Conservation (phyloP, 2,329 filamentous ascomycete species). For the Coleophoma eucalyptorum region DNA sequence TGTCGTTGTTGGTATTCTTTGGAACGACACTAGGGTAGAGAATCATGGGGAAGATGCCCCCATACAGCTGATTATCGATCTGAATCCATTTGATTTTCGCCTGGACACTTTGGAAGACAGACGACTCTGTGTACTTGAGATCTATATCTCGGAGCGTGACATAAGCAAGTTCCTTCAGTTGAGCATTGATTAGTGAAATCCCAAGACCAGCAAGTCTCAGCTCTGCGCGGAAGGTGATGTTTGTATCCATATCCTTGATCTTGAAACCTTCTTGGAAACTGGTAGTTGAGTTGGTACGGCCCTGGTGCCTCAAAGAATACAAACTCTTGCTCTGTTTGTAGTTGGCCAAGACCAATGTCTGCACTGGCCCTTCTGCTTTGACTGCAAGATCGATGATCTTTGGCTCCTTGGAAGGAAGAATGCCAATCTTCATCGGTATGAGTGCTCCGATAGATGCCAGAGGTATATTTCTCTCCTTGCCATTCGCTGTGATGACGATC, state of each 20-base stretch:
- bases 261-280: slow-evolving; percentile 73
- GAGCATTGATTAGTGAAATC: slow-evolving; percentile 88
- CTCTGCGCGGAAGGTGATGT: slow-evolving; percentile 84
- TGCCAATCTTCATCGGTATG: slow-evolving; percentile 80
- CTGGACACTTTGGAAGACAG: slow-evolving; percentile 86
- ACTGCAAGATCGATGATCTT: slow-evolving; percentile 98
- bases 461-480: slow-evolving; percentile 86
- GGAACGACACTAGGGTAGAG: slow-evolving; percentile 97
- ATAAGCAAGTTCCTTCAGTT: slow-evolving; percentile 89
- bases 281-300: slow-evolving; percentile 45
- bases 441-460: slow-evolving; percentile 95
- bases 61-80: slow-evolving; percentile 97
- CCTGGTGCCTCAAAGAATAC: slow-evolving; percentile 58
- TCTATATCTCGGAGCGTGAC: slow-evolving; percentile 89
- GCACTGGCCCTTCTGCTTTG: slow-evolving; percentile 89
- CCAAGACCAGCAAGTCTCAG: slow-evolving; percentile 87
- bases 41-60: slow-evolving; percentile 95
- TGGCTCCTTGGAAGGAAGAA: slow-evolving; percentile 56
- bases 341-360: slow-evolving; percentile 90
- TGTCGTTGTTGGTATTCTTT: slow-evolving; percentile 85
- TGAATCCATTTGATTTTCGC: slow-evolving; percentile 97
- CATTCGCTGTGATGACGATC: slow-evolving; percentile 74
- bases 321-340: slow-evolving; percentile 91
- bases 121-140: slow-evolving; percentile 89
- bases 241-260: slow-evolving; percentile 86